A percentile compares a stretch with the other conserved stretches of the same genome.
These are phyloP conservation scores for Fusarium cyanostomum DNA, from an alignment of 2,329 filamentous ascomycete species.

Conservation along the genomic window DNA sequence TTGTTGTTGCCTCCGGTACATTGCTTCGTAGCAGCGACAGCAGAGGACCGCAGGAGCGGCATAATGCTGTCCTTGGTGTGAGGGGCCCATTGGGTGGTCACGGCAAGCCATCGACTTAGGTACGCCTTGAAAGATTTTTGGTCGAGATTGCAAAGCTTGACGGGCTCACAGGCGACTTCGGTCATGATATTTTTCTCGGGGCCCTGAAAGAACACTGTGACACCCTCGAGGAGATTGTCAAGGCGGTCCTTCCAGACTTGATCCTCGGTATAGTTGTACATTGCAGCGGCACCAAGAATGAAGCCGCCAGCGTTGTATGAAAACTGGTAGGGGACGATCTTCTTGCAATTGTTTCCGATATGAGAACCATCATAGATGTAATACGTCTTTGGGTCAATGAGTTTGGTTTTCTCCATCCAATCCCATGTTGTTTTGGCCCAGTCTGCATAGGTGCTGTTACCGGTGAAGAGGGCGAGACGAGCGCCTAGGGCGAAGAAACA, in stretches of 20 bases:
- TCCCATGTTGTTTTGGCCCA: constrained; percentile 81
- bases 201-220: constrained; percentile 64
- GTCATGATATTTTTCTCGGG: constrained; percentile 66
- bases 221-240: constrained; percentile 64
- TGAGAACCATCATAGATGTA: constrained; percentile 71
- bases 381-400: constrained; percentile 66
- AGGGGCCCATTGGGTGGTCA: constrained; percentile 70
- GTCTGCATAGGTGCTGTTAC: constrained; percentile 77
- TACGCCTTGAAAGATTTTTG: constrained; percentile 73
- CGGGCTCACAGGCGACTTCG: constrained; percentile 72
- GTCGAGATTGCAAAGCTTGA: constrained; percentile 68
- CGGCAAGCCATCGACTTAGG: constrained; percentile 68
- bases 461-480: constrained; percentile 79
- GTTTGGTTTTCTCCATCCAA: constrained; percentile 67
- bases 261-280: constrained; percentile 70
- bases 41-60: constrained; percentile 63
- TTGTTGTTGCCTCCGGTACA: constrained; percentile 67
- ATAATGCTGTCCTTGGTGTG: constrained; percentile 64
- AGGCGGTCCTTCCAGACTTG: constrained; percentile 67
- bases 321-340: constrained; percentile 70
- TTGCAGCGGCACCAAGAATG: constrained; percentile 72
- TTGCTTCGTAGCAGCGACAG: constrained; percentile 64
- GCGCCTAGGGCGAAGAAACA: constrained; percentile 72
- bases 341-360: constrained; percentile 65
- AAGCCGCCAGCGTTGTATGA: constrained; percentile 75